phyloP scores from a whole-genome alignment of 805 yeast species.

The Nakazawaea wickerhamii region DNA sequence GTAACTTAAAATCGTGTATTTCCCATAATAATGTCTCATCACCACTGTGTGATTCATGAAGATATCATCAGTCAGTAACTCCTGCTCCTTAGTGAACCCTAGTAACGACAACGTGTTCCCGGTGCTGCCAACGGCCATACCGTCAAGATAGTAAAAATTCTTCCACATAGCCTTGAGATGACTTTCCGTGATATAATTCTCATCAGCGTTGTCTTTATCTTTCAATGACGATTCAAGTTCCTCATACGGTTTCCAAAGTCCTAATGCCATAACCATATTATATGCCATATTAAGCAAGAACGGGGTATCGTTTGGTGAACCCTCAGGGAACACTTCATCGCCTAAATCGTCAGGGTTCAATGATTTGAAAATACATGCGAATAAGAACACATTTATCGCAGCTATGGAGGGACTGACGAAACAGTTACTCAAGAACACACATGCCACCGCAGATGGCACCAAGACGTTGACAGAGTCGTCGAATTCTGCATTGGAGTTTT shows the following conservation, averaged over 20 bases:
- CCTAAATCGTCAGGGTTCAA: constrained; percentile 8
- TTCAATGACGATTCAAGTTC: constrained; percentile 6
- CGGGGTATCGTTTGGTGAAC: constrained; percentile 1
- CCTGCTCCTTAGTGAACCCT: neutral
- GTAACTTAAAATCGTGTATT: constrained; percentile 2
- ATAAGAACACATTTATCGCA: neutral
- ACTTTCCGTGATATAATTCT: neutral
- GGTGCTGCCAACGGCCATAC: neutral
- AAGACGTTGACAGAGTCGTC: constrained; percentile 7
- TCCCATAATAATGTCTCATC: constrained; percentile 1
- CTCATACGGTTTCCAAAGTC: constrained; percentile 9
- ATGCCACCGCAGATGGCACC: constrained; percentile 1
- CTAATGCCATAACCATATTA: constrained; percentile 9
- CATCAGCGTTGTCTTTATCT: constrained; percentile 3
- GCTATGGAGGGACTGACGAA: constrained; percentile 4
- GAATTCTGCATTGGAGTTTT: constrained; percentile 4
- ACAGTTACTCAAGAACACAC: constrained; percentile 2
- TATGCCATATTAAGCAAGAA: neutral
- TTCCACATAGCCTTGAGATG: constrained; percentile 10
- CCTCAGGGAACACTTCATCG: constrained; percentile 6
- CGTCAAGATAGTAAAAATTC: constrained; percentile 4
- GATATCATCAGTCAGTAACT: neutral
- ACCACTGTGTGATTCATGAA: constrained; percentile 1
- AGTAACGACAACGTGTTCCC: neutral
- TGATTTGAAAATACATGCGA: neutral